Evolutionary conservation across 1,284 basidiomycete genomes (phyloP).

Genomic region (Malassezia sympodialis): DNA sequence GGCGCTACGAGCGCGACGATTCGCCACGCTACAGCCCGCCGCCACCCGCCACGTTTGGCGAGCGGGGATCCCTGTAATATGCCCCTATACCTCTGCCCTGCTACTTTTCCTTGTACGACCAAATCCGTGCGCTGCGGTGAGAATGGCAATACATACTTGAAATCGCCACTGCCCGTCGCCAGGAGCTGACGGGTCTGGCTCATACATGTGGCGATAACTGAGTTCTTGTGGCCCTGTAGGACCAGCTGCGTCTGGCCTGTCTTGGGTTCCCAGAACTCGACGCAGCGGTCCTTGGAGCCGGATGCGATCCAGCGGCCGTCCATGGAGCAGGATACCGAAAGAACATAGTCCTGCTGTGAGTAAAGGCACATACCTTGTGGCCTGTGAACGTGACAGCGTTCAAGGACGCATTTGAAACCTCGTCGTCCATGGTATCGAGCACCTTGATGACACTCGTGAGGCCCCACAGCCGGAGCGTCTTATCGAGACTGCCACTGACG

Average conservation of each 20-base stretch:
- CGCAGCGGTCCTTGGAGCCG: constrained; percentile 77
- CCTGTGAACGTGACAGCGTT: constrained; percentile 71
- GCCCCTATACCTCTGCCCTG: not conserved
- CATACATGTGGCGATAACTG: constrained; percentile 76
- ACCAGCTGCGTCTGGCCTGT: constrained; percentile 68
- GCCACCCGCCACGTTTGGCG: not conserved
- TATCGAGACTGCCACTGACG: constrained; percentile 73
- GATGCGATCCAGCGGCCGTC: constrained; percentile 80
- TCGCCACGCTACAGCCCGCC: constrained; percentile 3
- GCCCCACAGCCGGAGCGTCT: constrained; percentile 80
- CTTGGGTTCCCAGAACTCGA: constrained; percentile 64
- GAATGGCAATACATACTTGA: constrained; percentile 48
- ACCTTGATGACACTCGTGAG: constrained; percentile 53
- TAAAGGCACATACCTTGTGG: constrained; percentile 60
- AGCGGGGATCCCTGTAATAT: not conserved
- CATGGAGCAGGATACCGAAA: constrained; percentile 67
- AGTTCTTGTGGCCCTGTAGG: constrained; percentile 81
- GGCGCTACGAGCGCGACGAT: not conserved
- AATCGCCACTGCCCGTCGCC: constrained; percentile 78
- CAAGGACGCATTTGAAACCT: constrained; percentile 48
- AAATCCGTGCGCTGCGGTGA: constrained; percentile 29
- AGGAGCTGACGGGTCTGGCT: constrained; percentile 64
- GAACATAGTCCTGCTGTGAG: constrained; percentile 59
- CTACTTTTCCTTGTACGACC: constrained; percentile 36
- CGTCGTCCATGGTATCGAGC: constrained; percentile 31